Evolutionary conservation across 805 yeast species (phyloP).

Genomic region (Phaffomyces opuntiae): DNA sequence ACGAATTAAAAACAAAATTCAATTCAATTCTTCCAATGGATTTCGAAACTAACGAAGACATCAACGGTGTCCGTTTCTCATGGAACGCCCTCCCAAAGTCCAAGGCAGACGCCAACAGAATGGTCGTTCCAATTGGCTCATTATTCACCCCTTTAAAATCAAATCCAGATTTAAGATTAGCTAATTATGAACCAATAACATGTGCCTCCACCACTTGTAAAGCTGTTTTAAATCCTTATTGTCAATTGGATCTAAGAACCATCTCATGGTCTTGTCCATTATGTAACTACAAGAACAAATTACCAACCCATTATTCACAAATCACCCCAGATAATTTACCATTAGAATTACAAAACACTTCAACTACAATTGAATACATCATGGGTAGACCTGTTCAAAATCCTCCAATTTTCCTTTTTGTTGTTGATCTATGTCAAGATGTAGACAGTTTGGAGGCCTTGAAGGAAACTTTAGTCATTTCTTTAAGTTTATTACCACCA

Average conservation of each 20-base stretch:
- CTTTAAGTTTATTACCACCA: slow-evolving; percentile 78
- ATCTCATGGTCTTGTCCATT: slow-evolving; percentile 82
- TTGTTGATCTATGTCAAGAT: slow-evolving; percentile 86
- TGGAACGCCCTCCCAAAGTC: slow-evolving; percentile 89
- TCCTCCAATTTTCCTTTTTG: slow-evolving; percentile 83
- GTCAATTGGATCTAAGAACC: slow-evolving; percentile 69
- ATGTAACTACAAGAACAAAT: slow-evolving; percentile 69
- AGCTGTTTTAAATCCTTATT: slow-evolving; percentile 81
- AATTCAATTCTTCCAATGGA: slow-evolving; percentile 23
- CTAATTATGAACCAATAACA: slow-evolving; percentile 77
- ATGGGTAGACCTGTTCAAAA: slow-evolving; percentile 71
- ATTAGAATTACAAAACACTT: slow-evolving; percentile 59
- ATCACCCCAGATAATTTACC: slow-evolving; percentile 75
- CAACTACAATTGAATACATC: slow-evolving; percentile 80
- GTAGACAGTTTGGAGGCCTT: slow-evolving; percentile 78
- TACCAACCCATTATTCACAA: slow-evolving; percentile 77
- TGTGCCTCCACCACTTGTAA: slow-evolving; percentile 77
- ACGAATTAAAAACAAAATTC: neutral
- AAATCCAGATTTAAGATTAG: slow-evolving; percentile 67
- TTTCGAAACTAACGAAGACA: slow-evolving; percentile 59
- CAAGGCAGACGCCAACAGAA: slow-evolving; percentile 80
- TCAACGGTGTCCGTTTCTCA: slow-evolving; percentile 65
- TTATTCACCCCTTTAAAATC: slow-evolving; percentile 89
- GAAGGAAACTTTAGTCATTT: slow-evolving; percentile 70
- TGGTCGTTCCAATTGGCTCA: slow-evolving; percentile 91